Base-by-base conservation (phyloP, 805 yeast species). In the Yamadazyma insecticola region DNA sequence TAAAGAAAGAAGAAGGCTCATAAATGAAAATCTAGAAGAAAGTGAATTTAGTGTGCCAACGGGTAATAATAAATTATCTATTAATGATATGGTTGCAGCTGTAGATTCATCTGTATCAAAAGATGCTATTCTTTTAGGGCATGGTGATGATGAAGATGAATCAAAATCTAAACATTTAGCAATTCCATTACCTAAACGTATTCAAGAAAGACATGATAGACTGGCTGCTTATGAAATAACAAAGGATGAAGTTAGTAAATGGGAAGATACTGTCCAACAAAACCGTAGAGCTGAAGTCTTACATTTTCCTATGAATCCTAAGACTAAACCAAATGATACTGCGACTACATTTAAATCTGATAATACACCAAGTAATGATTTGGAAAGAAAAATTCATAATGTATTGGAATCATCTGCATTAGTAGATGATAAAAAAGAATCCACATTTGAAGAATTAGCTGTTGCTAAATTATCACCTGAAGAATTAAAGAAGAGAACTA, bases 211-310 rank as follows among this genome's bases (percentile, higher is more conserved):
- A 51, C 74, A 81, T 43, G 96, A 89, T 45, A 74, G 97, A 51
- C 72, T 69, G 35, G 97, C 90, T 2, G 97, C 98, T 0, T 89
- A 84, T 53, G 94, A 85, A 35, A 73, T 92, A 20, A 78, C 96
- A 26, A 87, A 81, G 44, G 82, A 81, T 25, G 95, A 92, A 51
- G 84, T 90, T 5, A 70, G 76, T 37, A 83, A 81, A 56, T 92
- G 98, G 97, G 74, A 78, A 33, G 96, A 88, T 30, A 74, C 81
- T 1, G 86, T 92, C 15, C 76, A 77, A 39, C 72, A 74, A 35
- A 83, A 85, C 46, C 76, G 95, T 45, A 76, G 78, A 38, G 92
- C 96, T 1, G 97, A 89, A 48, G 88, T 83, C 35, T 60, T 92
- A 30, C 70, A 75, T 33, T 90, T 90, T 54, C 92, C 96, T 12